Conservation (phyloP, 2,329 filamentous ascomycete species). For the Blumeriella jaapii region DNA sequence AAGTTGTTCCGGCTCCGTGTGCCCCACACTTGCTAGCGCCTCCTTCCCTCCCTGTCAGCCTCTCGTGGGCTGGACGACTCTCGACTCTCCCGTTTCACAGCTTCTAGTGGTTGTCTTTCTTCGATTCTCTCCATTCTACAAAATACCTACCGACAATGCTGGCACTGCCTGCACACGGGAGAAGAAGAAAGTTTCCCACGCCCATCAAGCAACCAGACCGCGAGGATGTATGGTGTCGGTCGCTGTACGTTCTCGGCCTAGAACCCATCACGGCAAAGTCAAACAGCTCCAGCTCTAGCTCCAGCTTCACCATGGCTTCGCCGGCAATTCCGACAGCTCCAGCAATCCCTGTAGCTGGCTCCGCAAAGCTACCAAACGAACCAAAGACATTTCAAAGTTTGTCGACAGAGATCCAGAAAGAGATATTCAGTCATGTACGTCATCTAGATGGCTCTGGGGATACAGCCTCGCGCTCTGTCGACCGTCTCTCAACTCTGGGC, state of each 20-base stretch:
- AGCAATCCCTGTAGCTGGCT: not conserved
- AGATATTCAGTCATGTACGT: slow-evolving; percentile 7
- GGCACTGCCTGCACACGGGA: not conserved
- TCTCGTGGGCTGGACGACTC: no score
- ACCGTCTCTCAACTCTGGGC: not conserved
- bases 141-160: no score
- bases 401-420: slow-evolving; percentile 4
- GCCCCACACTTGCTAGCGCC: no score
- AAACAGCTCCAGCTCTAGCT: not conserved
- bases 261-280: slow-evolving; percentile 1
- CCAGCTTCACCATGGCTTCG: not conserved
- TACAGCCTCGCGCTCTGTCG: not conserved
- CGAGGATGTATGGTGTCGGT: slow-evolving; percentile 6
- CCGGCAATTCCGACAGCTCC: not conserved
- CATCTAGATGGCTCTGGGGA: not conserved
- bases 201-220: slow-evolving; percentile 3
- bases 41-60: no score
- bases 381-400: slow-evolving; percentile 1
- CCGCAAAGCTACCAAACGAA: not conserved
- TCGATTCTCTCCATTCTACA: no score
- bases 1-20: no score
- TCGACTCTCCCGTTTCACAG: no score
- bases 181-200: slow-evolving; percentile 1
- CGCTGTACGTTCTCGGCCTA: slow-evolving; percentile 5
- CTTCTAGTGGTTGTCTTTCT: no score